Percentiles rank a stretch among this genome's conserved stretches.
Evolutionary conservation across 441 rosid genomes (phyloP).

Genomic region (Corymbia calophylla): DNA sequence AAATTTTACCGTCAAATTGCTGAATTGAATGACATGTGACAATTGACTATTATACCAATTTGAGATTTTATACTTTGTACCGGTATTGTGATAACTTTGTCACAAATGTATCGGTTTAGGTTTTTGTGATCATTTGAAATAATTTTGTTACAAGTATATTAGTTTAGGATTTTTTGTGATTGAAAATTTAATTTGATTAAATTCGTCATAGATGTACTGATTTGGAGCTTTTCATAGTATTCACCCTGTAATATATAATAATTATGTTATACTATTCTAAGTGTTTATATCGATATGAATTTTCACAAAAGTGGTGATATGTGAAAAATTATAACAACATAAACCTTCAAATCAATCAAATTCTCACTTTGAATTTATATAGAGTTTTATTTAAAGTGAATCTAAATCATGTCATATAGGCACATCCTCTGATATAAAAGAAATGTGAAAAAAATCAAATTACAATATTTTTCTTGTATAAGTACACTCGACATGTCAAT

Average conservation of each 20-base stretch:
- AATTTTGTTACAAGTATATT: accelerated
- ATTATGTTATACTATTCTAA: not conserved
- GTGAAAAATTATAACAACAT: not conserved
- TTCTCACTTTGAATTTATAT: not conserved
- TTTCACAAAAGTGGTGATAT: not conserved
- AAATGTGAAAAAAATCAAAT: not conserved
- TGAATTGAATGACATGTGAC: accelerated
- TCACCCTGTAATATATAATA: too few relatives aligned
- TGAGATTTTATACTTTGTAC: accelerated
- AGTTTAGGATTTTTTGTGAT: accelerated
- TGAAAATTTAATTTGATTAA: too few relatives aligned
- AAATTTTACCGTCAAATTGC: accelerated
- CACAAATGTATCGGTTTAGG: accelerated
- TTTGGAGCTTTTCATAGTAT: accelerated
- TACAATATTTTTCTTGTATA: not conserved
- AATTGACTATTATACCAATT: accelerated
- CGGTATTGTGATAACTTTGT: accelerated
- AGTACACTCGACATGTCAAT: not conserved
- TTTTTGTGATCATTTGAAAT: accelerated
- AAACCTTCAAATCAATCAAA: not conserved
- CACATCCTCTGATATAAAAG: not conserved
- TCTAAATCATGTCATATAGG: not conserved
- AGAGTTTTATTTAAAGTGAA: not conserved
- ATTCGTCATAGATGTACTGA: accelerated
- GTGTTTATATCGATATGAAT: accelerated